Base-by-base conservation (phyloP, 2,329 filamentous ascomycete species). In the Neonectria hederae region DNA sequence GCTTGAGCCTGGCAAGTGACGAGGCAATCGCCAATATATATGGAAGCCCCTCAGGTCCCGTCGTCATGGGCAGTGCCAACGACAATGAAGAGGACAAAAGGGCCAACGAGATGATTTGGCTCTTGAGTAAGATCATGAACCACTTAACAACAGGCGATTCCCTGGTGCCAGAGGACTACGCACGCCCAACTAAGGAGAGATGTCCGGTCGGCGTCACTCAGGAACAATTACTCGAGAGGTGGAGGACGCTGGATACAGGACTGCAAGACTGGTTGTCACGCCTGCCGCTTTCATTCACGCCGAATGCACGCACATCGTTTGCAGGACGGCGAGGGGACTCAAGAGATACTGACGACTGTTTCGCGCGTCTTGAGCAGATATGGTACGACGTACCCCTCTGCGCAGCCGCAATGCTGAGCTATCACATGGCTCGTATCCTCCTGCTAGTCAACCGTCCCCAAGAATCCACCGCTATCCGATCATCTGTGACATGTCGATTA, bases 381-480 rank as follows among this genome's bases (percentile, higher is more conserved):
- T 91, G 89, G 87, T 89, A 89, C 74, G 83, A 84, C 56, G 80
- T 87, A 1, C 83, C 88, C 0, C 86, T 90, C 82, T 91, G 88
- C 76, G 87, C 86, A 0, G 87, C 88, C 3, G 87, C 87, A 1
- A 90, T 90, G 83, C 87, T 89, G 70, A 84, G 83, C 63, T 90
- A 89, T 68, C 86, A 90, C 70, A 90, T 90, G 79, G 87, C 86
- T 1, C 83, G 86, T 48, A 87, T 90, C 13, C 82, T 89, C 6
- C 75, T 91, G 0, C 80, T 89, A 11, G 82, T 89, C 66, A 89
- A 90, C 32, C 65, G 63, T 5, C 70, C 70, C 0, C 70, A 72
- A 48, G 70, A 72, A 4, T 72, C 67, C 6, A 72, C 70, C 0
- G 70, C 71, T 0, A 67, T 72, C 0, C 68, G 70, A 1, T 72